phyloP scores from a whole-genome alignment of 176 grass and related monocot genomes.

The Secale cereale region DNA sequence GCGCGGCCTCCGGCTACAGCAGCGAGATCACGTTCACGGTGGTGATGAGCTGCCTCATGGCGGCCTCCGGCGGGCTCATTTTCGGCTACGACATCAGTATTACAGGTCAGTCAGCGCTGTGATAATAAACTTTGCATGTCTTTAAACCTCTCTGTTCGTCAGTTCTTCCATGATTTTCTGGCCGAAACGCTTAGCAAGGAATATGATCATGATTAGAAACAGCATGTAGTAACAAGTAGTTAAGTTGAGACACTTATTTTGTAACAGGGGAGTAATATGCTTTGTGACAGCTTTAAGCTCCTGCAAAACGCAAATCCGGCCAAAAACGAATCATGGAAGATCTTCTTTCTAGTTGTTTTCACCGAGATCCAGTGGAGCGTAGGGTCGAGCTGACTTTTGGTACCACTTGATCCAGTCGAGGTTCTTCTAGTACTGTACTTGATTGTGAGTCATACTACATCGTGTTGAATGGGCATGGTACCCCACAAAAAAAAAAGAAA shows the following conservation, averaged over 20 bases:
- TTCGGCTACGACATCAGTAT: conserved; percentile 82
- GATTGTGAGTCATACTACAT: neutral
- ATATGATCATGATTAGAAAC: neutral
- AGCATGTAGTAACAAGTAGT: no score
- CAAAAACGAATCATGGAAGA: neutral
- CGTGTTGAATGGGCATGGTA: neutral
- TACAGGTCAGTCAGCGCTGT: conserved; percentile 44
- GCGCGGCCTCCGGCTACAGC: conserved; percentile 16
- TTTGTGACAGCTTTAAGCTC: no score
- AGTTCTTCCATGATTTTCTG: neutral
- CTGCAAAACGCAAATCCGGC: neutral
- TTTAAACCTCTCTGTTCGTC: neutral
- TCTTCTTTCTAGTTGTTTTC: neutral
- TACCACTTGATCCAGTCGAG: no score
- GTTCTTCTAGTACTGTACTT: no score
- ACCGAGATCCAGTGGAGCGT: neutral
- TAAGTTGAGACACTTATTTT: no score
- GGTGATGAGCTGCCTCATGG: conserved; percentile 63
- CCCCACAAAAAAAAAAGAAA: no score
- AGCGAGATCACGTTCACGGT: conserved; percentile 57
- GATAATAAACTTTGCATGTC: neutral
- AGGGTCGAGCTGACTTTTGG: neutral
- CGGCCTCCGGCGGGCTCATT: conserved; percentile 75
- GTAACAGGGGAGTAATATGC: no score
- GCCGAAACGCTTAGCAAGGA: neutral